Evolutionary conservation across 2,329 filamentous ascomycete species (phyloP).

Genomic region (Alternaria triticina): DNA sequence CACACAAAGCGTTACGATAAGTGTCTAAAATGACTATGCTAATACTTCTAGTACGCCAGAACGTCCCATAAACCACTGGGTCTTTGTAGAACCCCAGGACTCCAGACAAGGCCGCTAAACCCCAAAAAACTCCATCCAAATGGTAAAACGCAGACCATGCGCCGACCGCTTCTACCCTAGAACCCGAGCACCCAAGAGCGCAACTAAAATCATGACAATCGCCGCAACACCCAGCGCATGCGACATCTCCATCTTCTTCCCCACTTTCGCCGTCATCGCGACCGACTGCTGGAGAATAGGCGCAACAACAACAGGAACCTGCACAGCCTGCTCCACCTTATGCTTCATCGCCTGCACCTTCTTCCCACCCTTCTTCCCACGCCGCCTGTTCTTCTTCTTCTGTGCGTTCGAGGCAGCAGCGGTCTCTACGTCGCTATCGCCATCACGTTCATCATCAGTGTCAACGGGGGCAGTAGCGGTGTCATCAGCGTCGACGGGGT

Average conservation of each 20-base stretch:
- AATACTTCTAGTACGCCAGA: neutral
- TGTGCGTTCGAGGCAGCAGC: neutral
- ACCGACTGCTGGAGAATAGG: too few relatives aligned
- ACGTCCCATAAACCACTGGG: neutral
- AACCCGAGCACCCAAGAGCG: neutral
- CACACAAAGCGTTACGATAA: neutral
- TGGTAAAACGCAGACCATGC: too few relatives aligned
- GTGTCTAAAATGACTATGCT: neutral
- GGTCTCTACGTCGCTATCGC: neutral
- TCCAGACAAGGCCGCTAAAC: neutral
- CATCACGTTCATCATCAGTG: neutral
- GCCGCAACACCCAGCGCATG: neutral
- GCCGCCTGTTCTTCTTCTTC: neutral
- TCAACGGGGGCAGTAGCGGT: neutral
- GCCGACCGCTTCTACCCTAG: neutral
- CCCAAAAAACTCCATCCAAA: too few relatives aligned
- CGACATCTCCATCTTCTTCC: neutral
- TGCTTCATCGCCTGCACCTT: neutral
- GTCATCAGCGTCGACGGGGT: neutral
- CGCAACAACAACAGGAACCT: neutral
- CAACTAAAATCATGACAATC: neutral
- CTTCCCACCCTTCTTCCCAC: slow-evolving; percentile 1
- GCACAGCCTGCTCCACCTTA: neutral
- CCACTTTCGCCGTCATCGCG: neutral
- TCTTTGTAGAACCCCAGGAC: neutral